phyloP scores from a whole-genome alignment of 2,329 filamentous ascomycete species.

The Fusarium sp. region DNA sequence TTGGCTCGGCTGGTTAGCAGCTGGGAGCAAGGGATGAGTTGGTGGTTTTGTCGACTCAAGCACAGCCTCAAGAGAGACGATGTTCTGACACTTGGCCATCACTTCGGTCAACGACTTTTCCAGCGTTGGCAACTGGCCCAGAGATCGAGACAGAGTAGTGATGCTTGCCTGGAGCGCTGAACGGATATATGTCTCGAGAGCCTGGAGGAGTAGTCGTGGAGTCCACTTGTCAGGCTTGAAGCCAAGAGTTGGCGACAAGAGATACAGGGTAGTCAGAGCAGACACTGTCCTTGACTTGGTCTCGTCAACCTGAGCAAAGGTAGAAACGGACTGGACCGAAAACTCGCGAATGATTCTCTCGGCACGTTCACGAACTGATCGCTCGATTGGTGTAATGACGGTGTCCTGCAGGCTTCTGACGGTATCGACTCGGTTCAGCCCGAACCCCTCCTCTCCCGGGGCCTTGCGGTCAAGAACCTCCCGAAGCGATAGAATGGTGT shows the following conservation, averaged over 20 bases:
- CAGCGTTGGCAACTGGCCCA: constrained; percentile 83
- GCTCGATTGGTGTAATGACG: constrained; percentile 78
- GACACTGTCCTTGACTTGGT: constrained; percentile 79
- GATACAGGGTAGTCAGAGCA: constrained; percentile 81
- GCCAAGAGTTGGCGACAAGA: constrained; percentile 77
- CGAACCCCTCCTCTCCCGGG: constrained; percentile 79
- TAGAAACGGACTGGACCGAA: constrained; percentile 70
- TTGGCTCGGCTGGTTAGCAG: constrained; percentile 49
- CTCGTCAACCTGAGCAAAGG: constrained; percentile 77
- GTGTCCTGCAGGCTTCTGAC: constrained; percentile 77
- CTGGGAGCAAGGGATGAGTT: constrained; percentile 72
- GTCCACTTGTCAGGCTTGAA: constrained; percentile 67
- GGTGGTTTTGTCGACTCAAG: constrained; percentile 77
- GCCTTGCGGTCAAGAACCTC: constrained; percentile 77
- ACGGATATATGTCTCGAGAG: constrained; percentile 85
- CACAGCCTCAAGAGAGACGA: constrained; percentile 87
- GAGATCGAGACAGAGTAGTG: constrained; percentile 77
- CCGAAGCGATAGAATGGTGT: constrained; percentile 81
- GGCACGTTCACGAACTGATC: constrained; percentile 76
- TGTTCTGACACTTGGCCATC: constrained; percentile 86
- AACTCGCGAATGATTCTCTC: constrained; percentile 89
- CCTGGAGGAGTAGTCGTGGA: constrained; percentile 79
- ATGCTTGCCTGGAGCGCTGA: constrained; percentile 84
- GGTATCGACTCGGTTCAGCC: constrained; percentile 79
- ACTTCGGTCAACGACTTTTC: constrained; percentile 87